Conservation (phyloP, 768 basidiomycete genomes). For the Mycena sanguinolenta region DNA sequence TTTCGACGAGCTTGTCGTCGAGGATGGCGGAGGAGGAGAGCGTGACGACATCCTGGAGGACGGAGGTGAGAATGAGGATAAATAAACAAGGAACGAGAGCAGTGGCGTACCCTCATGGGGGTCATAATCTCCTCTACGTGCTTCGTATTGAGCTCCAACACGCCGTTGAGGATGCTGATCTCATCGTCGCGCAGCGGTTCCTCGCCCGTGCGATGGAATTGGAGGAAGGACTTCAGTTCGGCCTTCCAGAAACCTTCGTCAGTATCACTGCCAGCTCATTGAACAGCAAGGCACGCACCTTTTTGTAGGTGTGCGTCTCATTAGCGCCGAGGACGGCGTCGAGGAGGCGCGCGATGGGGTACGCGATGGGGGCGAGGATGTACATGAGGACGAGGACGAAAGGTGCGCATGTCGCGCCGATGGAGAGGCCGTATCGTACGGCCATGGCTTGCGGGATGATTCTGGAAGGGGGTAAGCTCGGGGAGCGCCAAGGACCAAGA, state of each 20-base stretch:
- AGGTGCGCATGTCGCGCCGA: slow-evolving; percentile 86
- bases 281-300: slow-evolving; percentile 40
- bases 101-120: slow-evolving; percentile 68
- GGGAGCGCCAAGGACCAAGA: neutral
- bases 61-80: neutral
- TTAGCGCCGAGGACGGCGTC: slow-evolving; percentile 82
- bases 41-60: neutral
- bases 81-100: neutral
- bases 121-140: slow-evolving; percentile 79
- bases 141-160: slow-evolving; percentile 83
- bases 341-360: slow-evolving; percentile 85
- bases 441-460: slow-evolving; percentile 81
- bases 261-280: no score
- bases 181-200: slow-evolving; percentile 87
- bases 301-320: slow-evolving; percentile 81
- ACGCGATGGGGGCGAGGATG: slow-evolving; percentile 78
- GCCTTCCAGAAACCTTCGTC: slow-evolving; percentile 17
- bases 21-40: neutral
- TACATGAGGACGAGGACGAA: slow-evolving; percentile 63
- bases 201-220: slow-evolving; percentile 82
- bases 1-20: neutral
- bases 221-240: slow-evolving; percentile 80
- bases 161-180: slow-evolving; percentile 84
- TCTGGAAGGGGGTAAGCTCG: slow-evolving; percentile 43
- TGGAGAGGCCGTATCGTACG: slow-evolving; percentile 83